phyloP scores from a whole-genome alignment of 2,329 filamentous ascomycete genomes.

The Fusarium pseudograminearum region DNA sequence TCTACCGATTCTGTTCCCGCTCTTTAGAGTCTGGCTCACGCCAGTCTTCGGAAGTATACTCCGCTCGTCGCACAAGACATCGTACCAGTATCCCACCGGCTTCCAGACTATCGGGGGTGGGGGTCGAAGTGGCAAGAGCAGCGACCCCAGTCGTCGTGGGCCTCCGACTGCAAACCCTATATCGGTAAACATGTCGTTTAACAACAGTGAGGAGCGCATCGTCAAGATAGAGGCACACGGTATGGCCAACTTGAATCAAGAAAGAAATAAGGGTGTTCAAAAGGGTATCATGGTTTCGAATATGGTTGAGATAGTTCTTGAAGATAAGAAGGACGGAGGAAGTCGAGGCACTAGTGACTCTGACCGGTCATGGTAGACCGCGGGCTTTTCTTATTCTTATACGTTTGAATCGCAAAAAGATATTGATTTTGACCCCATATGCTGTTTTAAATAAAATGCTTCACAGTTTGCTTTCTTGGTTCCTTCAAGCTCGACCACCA shows the following conservation, averaged over 20 bases:
- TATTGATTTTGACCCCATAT: accelerated
- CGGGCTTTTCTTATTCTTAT: background rate
- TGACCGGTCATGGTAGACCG: slow-evolving; percentile 28
- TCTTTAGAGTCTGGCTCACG: slow-evolving; percentile 56
- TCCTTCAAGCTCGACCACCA: background rate
- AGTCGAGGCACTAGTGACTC: slow-evolving; percentile 8
- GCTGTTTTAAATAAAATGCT: background rate
- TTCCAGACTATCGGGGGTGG: slow-evolving; percentile 58
- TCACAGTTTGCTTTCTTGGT: background rate
- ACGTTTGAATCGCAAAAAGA: background rate
- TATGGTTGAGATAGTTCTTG: slow-evolving; percentile 53
- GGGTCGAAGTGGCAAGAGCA: slow-evolving; percentile 47
- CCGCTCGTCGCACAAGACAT: slow-evolving; percentile 52
- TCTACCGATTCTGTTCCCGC: slow-evolving; percentile 58
- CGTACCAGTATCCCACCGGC: slow-evolving; percentile 54
- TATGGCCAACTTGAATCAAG: slow-evolving; percentile 38
- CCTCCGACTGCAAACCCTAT: slow-evolving; percentile 52
- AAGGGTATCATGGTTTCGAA: slow-evolving; percentile 57
- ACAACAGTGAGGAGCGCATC: slow-evolving; percentile 55
- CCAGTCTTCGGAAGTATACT: slow-evolving; percentile 49
- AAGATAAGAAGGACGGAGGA: slow-evolving; percentile 32
- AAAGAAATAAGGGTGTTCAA: slow-evolving; percentile 33
- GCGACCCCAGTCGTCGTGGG: slow-evolving; percentile 49
- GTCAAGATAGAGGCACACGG: slow-evolving; percentile 58
- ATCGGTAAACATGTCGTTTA: slow-evolving; percentile 55